Evolutionary conservation across 495 filamentous ascomycete species (phyloP), one percentile per base, ranked within the genome.

Genomic region (Clavariopsis aquatica): DNA sequence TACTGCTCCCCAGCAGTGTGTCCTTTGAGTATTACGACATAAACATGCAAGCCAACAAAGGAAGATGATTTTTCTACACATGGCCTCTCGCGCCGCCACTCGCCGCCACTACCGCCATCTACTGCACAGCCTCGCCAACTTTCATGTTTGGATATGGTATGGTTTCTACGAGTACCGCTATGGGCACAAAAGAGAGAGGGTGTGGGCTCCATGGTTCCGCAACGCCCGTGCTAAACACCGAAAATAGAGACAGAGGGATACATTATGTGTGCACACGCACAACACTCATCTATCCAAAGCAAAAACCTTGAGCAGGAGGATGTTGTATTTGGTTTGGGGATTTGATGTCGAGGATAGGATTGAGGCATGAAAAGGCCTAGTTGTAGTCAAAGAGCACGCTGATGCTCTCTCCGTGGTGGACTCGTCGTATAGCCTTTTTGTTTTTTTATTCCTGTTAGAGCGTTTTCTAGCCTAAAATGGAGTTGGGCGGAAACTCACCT

Each of bases 401-500:
- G 77, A 98, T 96, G 70, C 92, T 96, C 79, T 98, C 94, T 60
- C 94, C 94, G 78, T 98, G 93, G 76, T 98, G 94, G 54, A 98
- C 95, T 47, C 94, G 84, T 53, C 94, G 89, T 73, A 98, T 96
- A 19, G 94, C 94, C 87, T 89, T 60, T n/a, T 64, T 20, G 26
- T 45, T 41, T 23, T 58, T 61, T n/a, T n/a, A n/a, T n/a, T n/a
- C n/a, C n/a, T 62, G 41, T 47, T 57, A 54, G 13, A 57, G 23
- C 2, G 46, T n/a, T 27, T 54, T 55, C 52, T 8, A 13, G 49
- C 65, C 54, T 29, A 27, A 52, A 12, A 47, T 31, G 34, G 17
- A 19, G 24, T 46, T 12, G 13, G 20, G 72, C 12, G 26, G 10
- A 34, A 36, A 4, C 77, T 67, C 76, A 88, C 86, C 87, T 98